Base-by-base conservation (phyloP, 352 stramenopile genomes). In the Thraustochytrium striatum region DNA sequence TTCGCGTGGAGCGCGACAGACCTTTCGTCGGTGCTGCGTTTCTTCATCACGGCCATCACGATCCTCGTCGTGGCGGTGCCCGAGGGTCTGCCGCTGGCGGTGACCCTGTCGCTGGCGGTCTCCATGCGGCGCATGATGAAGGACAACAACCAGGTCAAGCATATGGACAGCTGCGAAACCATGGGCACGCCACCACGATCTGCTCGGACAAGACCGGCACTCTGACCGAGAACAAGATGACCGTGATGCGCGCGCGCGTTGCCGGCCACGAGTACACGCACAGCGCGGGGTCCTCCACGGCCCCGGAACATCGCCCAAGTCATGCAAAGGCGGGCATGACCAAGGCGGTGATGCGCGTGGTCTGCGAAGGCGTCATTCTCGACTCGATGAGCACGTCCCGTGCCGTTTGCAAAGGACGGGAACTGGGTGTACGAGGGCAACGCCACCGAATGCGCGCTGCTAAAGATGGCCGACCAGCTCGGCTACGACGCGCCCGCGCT, bases 171-270 rank as follows among this genome's bases (percentile, higher is more conserved):
- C 0, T 94, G 89, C 80, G 91, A 96, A 84, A 98, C 94, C 47
- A 94, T 98, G 86, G 92, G 93, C 72, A 93, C 65, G 91, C 93
- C 0, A 97, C 94, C 13, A 93, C 92, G 13, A 97, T 98, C 82
- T 98, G 94, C 86, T 97, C 91, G 44, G 95, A 99, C 88, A 99
- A 98, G 88, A 98, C 95, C 1, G 93, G 95, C 52, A 99, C 95
- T 25, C 88, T 98, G 3, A 99, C 95, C 7, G 92, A 96, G 69
- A 98, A 98, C 82, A 87, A 91, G 25, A 98, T 98, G 95, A 97
- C 94, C 33, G 90, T 98, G 33, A 90, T 95, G 82, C 80, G 91
- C 62, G 82, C 86, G 82, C 92, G 47, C 89, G 84, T 78, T 3
- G 70, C 79, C 28, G 69, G 50, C 30, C 36, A 83, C 3, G 43